Evolutionary conservation across 768 basidiomycete genomes (phyloP), one percentile per base, ranked within the genome.

Genomic region (Cyclocybe cylindracea): DNA sequence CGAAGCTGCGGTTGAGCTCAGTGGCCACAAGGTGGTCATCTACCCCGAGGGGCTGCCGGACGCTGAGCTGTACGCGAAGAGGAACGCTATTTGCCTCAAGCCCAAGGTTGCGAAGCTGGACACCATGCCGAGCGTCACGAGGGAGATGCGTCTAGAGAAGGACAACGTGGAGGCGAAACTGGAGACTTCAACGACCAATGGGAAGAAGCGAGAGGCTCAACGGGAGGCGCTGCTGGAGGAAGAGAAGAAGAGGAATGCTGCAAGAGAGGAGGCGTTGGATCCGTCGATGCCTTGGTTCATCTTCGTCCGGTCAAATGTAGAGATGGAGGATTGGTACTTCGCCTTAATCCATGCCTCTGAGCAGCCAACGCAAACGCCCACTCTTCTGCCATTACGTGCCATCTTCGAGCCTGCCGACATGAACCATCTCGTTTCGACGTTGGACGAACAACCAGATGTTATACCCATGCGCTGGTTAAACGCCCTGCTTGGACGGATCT

Each of bases 381-480:
- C 78, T 6, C 79, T 91, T 41, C 66, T 65, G 1, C 84, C 89
- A 0, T 70, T 89, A 43, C 74, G 76, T 37, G 63, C 78, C 34
- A 77, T 96, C 13, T 98, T 94, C 73, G 73, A 78, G 47, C 74
- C 86, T 5, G 70, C 76, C 8, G 91, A 97, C 66, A 96, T 98
- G 93, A 77, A 82, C 49, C 74, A 80, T 56, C 80, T 98, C 37
- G 86, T 98, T 51, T 73, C 85, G 11, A 91, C 87, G 5, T 77
- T 99, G 54, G 97, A 98, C 71, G 84, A 88, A 59, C 91, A 94
- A 64, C 91, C 97, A 2, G 96, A 99, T 66, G 89, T 94, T 55
- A 94, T 98, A 52, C 95, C 94, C 2, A 93, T 94, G 83, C 87
- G 96, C 4, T 99, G 97, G 97, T 74, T 98, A 43, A 99, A 99